Evolutionary conservation across 108 stramenopile genomes (phyloP), one percentile per base, ranked within the genome.

Genomic region (Schizochytrium sp.): DNA sequence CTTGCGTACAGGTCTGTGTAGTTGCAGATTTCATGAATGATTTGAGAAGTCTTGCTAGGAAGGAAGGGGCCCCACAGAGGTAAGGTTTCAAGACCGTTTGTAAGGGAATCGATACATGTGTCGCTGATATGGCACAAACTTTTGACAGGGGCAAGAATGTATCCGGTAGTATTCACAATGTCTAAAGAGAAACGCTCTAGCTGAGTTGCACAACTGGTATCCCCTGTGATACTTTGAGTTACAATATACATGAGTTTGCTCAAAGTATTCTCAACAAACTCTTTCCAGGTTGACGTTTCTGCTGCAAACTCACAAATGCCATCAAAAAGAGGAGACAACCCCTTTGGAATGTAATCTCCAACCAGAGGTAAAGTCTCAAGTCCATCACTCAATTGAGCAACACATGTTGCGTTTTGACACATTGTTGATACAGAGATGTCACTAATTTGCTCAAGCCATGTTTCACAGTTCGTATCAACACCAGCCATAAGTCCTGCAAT

Each of bases 51-150:
- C 76, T 83, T 8, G 28, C 3, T n/a, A 0, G 76, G 76, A 17
- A 83, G 3, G 47, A 83, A 83, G 76, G 45, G 12, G 15, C 76
- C 76, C 76, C 76, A 83, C 76, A 83, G 53, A 5, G 76, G 76
- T 13, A 83, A 28, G 28, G 47, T 55, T 13, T 10, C 47, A 5
- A 83, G 28, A 40, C 47, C 76, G 13, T 17, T n/a, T 10, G 55
- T 53, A 47, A 83, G 2, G 5, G 76, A 55, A 42, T 49, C 55
- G 45, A 83, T 5, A 28, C 76, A 83, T 47, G 50, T 83, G 53
- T 83, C 76, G 28, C n/a, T n/a, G 53, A 83, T 42, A 40, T 28
- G 76, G 76, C 76, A 83, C 76, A 83, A 2, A 28, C 76, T 83
- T 5, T 7, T 53, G 50, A 83, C 76, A 1, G 47, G 50, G 7